Conservation (phyloP, 148 eudicot genomes). For the Rhododendron ferrugineum region DNA sequence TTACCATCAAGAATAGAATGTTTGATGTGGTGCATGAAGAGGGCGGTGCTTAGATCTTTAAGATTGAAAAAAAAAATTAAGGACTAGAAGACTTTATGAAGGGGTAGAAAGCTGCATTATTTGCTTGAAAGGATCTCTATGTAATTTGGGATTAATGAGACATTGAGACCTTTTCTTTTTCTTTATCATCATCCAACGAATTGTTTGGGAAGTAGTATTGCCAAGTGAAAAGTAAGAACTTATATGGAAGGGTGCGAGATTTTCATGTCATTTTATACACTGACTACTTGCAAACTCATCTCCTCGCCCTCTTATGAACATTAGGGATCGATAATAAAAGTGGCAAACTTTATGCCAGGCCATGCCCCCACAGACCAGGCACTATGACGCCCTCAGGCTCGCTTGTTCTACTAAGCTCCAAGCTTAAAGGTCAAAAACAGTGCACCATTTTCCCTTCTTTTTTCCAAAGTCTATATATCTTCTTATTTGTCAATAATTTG, state of each 20-base stretch:
- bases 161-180: neutral
- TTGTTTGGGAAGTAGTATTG: neutral
- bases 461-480: neutral
- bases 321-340: neutral
- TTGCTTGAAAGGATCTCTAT: neutral
- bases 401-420: neutral
- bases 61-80: neutral
- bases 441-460: neutral
- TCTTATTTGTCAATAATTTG: neutral
- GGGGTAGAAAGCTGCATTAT: neutral
- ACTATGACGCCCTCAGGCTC: neutral
- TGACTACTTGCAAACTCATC: neutral
- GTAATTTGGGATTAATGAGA: neutral
- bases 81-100: neutral
- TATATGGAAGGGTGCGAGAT: neutral
- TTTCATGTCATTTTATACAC: neutral
- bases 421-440: neutral
- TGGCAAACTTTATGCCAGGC: neutral
- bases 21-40: neutral
- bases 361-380: neutral
- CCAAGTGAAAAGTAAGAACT: neutral
- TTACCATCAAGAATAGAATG: neutral
- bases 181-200: neutral
- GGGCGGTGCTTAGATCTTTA: neutral
- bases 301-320: neutral